Conservation (phyloP, 768 basidiomycete species). For the Boletales sp. region DNA sequence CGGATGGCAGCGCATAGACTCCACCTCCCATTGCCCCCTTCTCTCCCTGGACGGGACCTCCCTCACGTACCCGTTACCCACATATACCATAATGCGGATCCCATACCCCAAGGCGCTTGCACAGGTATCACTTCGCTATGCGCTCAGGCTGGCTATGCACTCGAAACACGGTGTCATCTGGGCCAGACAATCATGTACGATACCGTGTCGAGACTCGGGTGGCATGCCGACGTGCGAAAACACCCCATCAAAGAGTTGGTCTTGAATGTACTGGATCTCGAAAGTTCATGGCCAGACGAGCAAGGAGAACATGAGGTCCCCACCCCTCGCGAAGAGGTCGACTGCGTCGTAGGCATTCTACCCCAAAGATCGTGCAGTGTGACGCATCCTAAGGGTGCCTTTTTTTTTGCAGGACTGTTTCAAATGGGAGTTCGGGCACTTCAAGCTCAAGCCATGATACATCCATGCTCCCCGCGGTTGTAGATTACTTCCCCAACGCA, state of each 20-base stretch:
- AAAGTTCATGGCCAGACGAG: slow-evolving; percentile 37
- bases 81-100: slow-evolving; percentile 69
- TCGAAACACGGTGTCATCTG: slow-evolving; percentile 60
- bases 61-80: slow-evolving; percentile 36
- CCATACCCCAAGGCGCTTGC: slow-evolving; percentile 59
- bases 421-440: slow-evolving; percentile 70
- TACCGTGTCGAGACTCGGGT: slow-evolving; percentile 58
- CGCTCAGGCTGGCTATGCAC: slow-evolving; percentile 61
- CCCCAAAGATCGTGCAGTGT: background rate
- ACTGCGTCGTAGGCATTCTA: slow-evolving; percentile 52
- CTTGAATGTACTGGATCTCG: slow-evolving; percentile 48
- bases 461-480: background rate
- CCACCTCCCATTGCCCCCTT: slow-evolving; percentile 55
- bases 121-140: slow-evolving; percentile 51
- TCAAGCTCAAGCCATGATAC: slow-evolving; percentile 24
- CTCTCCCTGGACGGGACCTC: slow-evolving; percentile 1
- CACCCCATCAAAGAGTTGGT: slow-evolving; percentile 57
- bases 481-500: background rate
- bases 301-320: slow-evolving; percentile 50
- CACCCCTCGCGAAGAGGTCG: slow-evolving; percentile 51
- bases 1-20: slow-evolving; percentile 57
- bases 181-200: slow-evolving; percentile 66
- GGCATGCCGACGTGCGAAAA: slow-evolving; percentile 54
- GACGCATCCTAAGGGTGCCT: background rate
- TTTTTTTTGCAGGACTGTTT: slow-evolving; percentile 59